Evolutionary conservation across 352 stramenopile species (phyloP).

Genomic region (Globisporangium canariense): DNA sequence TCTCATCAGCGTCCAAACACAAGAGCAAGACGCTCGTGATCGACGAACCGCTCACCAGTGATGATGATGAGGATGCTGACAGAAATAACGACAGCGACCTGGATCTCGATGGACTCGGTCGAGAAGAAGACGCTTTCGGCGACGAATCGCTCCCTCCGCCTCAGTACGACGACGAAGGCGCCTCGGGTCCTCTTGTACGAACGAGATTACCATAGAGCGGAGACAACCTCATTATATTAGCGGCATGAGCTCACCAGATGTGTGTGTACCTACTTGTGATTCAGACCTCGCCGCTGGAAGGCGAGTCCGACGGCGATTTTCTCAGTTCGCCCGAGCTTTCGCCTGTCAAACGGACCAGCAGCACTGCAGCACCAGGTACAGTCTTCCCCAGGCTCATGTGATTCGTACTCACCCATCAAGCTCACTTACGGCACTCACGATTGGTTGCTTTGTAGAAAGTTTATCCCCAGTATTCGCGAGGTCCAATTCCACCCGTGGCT

Average conservation of each 20-base stretch:
- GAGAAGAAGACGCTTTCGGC: not conserved
- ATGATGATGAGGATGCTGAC: slow-evolving; percentile 6
- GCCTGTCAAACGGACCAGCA: not conserved
- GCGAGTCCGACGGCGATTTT: not conserved
- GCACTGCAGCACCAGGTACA: not conserved
- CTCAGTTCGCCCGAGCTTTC: slow-evolving; percentile 11
- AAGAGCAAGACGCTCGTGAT: slow-evolving; percentile 14
- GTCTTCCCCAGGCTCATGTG: not conserved
- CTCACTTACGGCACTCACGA: not conserved
- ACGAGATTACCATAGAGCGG: too few species aligned
- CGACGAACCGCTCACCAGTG: slow-evolving; percentile 12
- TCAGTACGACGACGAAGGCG: slow-evolving; percentile 15
- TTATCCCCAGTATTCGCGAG: slow-evolving; percentile 23
- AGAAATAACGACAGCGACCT: slow-evolving; percentile 9
- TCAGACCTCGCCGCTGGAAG: not conserved
- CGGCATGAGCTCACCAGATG: not conserved
- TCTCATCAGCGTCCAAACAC: not conserved
- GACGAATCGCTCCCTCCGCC: slow-evolving; percentile 20
- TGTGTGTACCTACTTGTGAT: not conserved
- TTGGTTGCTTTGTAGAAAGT: slow-evolving; percentile 3
- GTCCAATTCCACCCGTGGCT: not conserved
- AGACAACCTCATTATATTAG: not conserved
- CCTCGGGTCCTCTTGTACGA: not conserved
- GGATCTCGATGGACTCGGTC: slow-evolving; percentile 6
- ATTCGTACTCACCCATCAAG: not conserved